Base-by-base conservation (phyloP, 2,329 filamentous ascomycete species). In the Lasiodiplodia theobromae region DNA sequence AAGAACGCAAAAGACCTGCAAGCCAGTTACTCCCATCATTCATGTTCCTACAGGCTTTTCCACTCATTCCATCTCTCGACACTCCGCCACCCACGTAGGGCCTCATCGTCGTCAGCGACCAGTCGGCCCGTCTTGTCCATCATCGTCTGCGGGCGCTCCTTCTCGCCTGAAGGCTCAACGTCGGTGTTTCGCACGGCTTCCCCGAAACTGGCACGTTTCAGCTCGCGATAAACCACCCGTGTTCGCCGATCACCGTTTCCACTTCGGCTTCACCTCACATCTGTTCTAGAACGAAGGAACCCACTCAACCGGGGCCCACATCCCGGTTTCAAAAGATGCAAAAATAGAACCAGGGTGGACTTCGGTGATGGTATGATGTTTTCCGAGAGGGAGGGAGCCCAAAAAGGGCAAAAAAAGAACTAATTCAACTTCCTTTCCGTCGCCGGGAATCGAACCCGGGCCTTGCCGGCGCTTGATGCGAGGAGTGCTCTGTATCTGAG, bases 401-500 rank as follows among this genome's bases (percentile, higher is more conserved):
- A 14, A 37, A 16, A 21, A 11, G 7, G n/a, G 14, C n/a, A n/a
- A 40, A 66, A 66, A 34, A 23, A 21, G 23, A 66, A 54, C 44
- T 56, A 23, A 54, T 12, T 0, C 6, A 62, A 47, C 63, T 66
- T 53, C 63, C 21, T 65, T 66, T 54, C 63, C 63, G 52, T 56
- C 63, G 63, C 52, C 63, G 63, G 52, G 63, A 66, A 66, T 66
- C 63, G 63, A 66, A 66, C 63, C 52, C 63, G 63, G 51, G 63
- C 52, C 63, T 66, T 64, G 60, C 60, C 60, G 60, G 60, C 47
- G 60, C 60, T 64, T 64, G 47, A 64, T 64, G 60, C 60, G 60
- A 64, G 47, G 47, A n/a, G 31, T 52, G 47, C 60, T 64, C 60
- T 52, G 47, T 25, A 52, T 16, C 47, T 64, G 60, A 64, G 60